Evolutionary conservation across 352 stramenopile species (phyloP).

Genomic region (Phytophthora pinifolia): DNA sequence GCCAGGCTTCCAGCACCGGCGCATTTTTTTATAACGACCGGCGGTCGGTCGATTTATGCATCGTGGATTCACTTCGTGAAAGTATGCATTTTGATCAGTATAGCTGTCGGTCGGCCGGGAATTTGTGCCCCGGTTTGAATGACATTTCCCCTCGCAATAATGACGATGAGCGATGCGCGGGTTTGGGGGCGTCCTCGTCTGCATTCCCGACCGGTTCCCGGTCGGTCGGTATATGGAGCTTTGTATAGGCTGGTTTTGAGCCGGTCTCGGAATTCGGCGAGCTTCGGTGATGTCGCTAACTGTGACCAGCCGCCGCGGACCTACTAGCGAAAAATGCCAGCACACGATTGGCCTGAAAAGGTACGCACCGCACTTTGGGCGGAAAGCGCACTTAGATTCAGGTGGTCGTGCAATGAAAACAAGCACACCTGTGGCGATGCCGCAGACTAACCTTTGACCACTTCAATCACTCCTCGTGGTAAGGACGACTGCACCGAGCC

Average conservation of each 20-base stretch:
- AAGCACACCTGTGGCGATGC: too few species aligned
- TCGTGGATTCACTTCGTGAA: slow-evolving; percentile 2
- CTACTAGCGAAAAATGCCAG: neutral
- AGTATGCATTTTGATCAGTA: slow-evolving; percentile 23
- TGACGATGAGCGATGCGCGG: slow-evolving; percentile 1
- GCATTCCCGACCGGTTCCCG: slow-evolving; percentile 13
- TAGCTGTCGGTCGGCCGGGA: slow-evolving; percentile 30
- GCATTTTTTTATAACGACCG: slow-evolving; percentile 16
- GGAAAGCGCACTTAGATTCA: neutral
- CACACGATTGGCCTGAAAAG: neutral
- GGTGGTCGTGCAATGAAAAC: too few species aligned
- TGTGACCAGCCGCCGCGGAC: neutral
- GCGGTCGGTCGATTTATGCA: slow-evolving; percentile 34
- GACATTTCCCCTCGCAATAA: slow-evolving; percentile 22
- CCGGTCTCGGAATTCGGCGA: slow-evolving; percentile 22
- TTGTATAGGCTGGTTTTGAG: slow-evolving; percentile 32
- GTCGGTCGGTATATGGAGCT: slow-evolving; percentile 47
- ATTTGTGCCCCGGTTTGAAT: slow-evolving; percentile 17
- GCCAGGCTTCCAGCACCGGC: slow-evolving; percentile 16
- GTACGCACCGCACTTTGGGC: neutral
- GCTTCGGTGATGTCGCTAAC: slow-evolving; percentile 13
- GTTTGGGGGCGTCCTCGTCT: slow-evolving; percentile 30
- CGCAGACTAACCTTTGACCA: too few species aligned
- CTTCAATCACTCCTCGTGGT: too few species aligned
- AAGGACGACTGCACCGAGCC: too few species aligned